phyloP scores from a whole-genome alignment of 2,329 filamentous ascomycete species.

The Xylaria sp. region DNA sequence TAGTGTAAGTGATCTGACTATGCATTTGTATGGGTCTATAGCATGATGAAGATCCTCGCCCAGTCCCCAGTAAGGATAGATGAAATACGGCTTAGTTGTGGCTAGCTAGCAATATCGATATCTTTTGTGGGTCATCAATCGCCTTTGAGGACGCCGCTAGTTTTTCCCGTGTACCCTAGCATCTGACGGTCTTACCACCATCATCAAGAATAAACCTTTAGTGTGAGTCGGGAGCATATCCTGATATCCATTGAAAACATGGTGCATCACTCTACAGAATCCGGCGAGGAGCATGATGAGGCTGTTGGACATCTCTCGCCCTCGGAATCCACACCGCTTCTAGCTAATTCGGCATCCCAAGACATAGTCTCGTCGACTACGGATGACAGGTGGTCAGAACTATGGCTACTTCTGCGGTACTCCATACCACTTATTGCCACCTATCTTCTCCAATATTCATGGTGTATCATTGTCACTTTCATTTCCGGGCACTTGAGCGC shows the following conservation, averaged over 20 bases:
- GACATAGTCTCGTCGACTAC: conserved; percentile 18
- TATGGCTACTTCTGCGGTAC: conserved; percentile 50
- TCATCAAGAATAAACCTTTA: background rate
- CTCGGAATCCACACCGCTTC: conserved; percentile 40
- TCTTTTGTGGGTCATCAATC: conserved; percentile 3
- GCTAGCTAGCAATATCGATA: conserved; percentile 2
- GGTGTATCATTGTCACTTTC: conserved; percentile 61
- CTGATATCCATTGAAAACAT: background rate
- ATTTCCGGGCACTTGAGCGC: conserved; percentile 63
- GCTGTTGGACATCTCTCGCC: conserved; percentile 2
- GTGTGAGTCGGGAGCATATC: conserved; percentile 5
- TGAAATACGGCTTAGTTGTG: background rate
- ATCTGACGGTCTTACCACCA: background rate
- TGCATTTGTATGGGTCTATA: conserved; percentile 8
- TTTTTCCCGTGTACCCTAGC: background rate
- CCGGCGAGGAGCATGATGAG: conserved; percentile 8
- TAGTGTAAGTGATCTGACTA: background rate
- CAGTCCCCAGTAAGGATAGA: conserved; percentile 10
- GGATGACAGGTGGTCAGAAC: conserved; percentile 39
- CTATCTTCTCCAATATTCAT: conserved; percentile 64
- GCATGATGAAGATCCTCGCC: conserved; percentile 6
- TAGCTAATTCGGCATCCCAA: conserved; percentile 32
- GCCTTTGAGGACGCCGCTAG: background rate
- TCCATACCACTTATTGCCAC: conserved; percentile 62
- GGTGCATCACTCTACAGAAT: conserved; percentile 3